Evolutionary conservation across 2,329 filamentous ascomycete genomes (phyloP), one percentile per base, ranked within the genome.

Genomic region (Colletotrichum gigasporum): DNA sequence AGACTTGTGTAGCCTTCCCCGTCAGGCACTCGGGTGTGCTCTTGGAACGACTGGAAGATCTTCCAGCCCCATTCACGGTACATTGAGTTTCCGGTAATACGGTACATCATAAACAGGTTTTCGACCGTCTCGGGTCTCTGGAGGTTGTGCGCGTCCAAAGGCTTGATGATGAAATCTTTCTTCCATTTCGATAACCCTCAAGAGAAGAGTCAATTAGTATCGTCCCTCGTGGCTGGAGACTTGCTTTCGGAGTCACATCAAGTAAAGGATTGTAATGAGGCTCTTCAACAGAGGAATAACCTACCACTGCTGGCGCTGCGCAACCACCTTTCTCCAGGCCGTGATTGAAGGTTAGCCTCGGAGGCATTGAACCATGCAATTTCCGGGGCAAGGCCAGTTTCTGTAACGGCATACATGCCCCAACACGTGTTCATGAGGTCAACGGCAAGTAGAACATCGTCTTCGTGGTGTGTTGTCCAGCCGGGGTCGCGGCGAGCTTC

Each of bases 361-460:
- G 87, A 86, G 52, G 96, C 85, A 57, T 92, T 84, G 78, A 98
- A 98, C 79, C 96, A 92, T 0, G 93, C 91, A 71, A 98, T 98
- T 78, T 99, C 96, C 0, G 92, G 90, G 0, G 96, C 94, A 14
- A 99, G 87, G 0, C 94, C 94, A 0, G 95, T 97, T 7, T 88
- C 87, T 72, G 94, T 97, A 70, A 85, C 90, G 74, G 93, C 91
- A 81, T 98, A 98, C 88, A 96, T 98, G 72, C 92, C 94, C 92
- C 95, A 97, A 83, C 96, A 99, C 1, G 95, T 98, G 66, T 97
- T 95, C 83, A 92, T 97, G 61, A 99, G 82, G 80, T 98, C 94
- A 67, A 88, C 87, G 1, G 96, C 93, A 26, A 99, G 87, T 64
- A 88, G 79, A 80, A 99, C 94, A 74, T 98, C 93, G 66, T 91